Conservation (phyloP, 441 rosid genomes). For the Adansonia madagascariensis region DNA sequence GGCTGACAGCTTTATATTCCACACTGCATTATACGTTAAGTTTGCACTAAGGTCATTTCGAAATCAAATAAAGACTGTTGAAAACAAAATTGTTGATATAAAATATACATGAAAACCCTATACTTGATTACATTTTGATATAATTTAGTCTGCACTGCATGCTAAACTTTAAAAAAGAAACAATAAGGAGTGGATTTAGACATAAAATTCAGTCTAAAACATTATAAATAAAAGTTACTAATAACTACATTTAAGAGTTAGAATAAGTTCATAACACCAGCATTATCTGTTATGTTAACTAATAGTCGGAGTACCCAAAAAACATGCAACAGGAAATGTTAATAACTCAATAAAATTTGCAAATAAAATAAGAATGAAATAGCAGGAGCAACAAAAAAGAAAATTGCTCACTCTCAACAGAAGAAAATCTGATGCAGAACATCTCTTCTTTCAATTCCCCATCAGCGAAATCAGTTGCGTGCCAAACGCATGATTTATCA, state of each 20-base stretch:
- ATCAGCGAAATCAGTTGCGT: constrained; percentile 65
- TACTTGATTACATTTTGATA: neutral
- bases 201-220: neutral
- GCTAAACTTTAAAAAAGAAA: constrained; percentile 8
- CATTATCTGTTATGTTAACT: neutral
- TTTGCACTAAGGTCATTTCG: neutral
- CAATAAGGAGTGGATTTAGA: neutral
- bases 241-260: neutral
- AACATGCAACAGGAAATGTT: neutral
- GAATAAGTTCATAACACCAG: neutral
- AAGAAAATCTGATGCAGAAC: constrained; percentile 63
- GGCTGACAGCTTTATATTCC: neutral
- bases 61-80: neutral
- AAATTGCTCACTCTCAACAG: constrained; percentile 55
- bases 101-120: neutral
- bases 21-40: neutral
- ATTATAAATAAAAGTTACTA: neutral
- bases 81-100: neutral
- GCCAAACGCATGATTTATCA: constrained; percentile 75
- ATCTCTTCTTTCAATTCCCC: constrained; percentile 66
- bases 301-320: neutral
- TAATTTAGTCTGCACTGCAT: neutral
- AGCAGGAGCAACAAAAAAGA: neutral
- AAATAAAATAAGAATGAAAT: neutral
- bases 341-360: neutral